These are phyloP conservation scores for Linderniella brevidens DNA, from an alignment of 257 asterid genomes.

Conservation along the genomic window DNA sequence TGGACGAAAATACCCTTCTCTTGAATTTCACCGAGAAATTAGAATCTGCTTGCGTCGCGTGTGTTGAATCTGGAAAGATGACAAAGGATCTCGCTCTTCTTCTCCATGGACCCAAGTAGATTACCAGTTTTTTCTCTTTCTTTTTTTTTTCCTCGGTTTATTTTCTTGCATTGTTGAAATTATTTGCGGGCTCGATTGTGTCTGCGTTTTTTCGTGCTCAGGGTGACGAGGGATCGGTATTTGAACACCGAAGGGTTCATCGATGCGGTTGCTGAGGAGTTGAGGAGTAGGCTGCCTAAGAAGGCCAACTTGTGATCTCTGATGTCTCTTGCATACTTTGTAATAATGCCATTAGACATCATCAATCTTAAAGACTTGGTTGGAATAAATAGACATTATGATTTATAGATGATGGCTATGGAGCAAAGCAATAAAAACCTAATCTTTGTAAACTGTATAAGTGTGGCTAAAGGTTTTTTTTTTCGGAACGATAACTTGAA, in stretches of 20 bases:
- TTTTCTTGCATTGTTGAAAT: neutral
- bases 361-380: too few relatives aligned
- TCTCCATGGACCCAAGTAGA: constrained; percentile 69
- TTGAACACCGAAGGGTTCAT: constrained; percentile 64
- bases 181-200: neutral
- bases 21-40: constrained; percentile 66
- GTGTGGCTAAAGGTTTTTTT: too few relatives aligned
- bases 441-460: too few relatives aligned
- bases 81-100: constrained; percentile 95
- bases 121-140: neutral
- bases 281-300: constrained; percentile 30
- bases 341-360: neutral
- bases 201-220: constrained; percentile 12
- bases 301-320: constrained; percentile 21
- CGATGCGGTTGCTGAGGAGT: constrained; percentile 45
- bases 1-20: constrained; percentile 54
- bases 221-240: constrained; percentile 33
- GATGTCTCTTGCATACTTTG: neutral
- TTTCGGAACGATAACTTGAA: too few relatives aligned
- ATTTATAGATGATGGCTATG: too few relatives aligned
- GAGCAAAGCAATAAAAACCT: too few relatives aligned
- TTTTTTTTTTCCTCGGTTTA: neutral
- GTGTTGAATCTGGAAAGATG: constrained; percentile 92
- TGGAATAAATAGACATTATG: too few relatives aligned
- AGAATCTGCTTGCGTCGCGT: constrained; percentile 71